These are phyloP conservation scores for Suillus subluteus DNA, from an alignment of 768 basidiomycete genomes.

Conservation along the genomic window DNA sequence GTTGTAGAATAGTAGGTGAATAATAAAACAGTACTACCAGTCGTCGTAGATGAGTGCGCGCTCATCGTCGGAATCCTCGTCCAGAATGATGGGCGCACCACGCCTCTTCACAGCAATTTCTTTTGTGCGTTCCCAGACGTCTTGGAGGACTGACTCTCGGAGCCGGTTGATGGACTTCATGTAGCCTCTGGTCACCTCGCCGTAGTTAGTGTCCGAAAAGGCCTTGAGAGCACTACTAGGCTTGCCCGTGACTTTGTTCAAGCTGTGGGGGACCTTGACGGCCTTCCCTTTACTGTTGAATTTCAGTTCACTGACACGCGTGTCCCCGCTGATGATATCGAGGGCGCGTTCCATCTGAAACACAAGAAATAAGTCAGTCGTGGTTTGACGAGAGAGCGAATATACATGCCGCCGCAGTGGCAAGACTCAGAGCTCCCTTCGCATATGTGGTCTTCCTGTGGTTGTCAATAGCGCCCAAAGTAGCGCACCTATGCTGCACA, in stretches of 20 bases:
- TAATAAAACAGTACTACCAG: not conserved
- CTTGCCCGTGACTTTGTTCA: not conserved
- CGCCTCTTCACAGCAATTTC: not conserved
- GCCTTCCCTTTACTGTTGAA: not conserved
- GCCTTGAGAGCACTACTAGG: not conserved
- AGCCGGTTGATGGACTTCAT: not conserved
- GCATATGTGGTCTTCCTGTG: not conserved
- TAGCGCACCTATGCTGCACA: constrained; percentile 8
- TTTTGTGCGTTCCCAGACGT: not conserved
- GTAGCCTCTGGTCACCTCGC: not conserved
- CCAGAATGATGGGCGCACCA: not conserved
- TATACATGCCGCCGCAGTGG: constrained; percentile 10
- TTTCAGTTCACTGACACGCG: not conserved
- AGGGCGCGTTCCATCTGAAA: constrained; percentile 15
- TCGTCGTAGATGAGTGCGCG: not conserved
- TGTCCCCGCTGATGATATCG: constrained; percentile 1
- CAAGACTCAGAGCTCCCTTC: constrained; percentile 10
- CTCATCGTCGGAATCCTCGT: not conserved
- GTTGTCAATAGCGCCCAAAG: not conserved
- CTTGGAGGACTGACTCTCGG: not conserved
- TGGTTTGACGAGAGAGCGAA: not conserved
- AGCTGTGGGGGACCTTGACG: not conserved
- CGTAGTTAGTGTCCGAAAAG: not conserved
- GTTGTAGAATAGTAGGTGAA: not conserved
- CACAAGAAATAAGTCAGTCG: not conserved